Evolutionary conservation across 768 basidiomycete species (phyloP), one percentile per base, ranked within the genome.

Genomic region (Leccinum subgranulosum): DNA sequence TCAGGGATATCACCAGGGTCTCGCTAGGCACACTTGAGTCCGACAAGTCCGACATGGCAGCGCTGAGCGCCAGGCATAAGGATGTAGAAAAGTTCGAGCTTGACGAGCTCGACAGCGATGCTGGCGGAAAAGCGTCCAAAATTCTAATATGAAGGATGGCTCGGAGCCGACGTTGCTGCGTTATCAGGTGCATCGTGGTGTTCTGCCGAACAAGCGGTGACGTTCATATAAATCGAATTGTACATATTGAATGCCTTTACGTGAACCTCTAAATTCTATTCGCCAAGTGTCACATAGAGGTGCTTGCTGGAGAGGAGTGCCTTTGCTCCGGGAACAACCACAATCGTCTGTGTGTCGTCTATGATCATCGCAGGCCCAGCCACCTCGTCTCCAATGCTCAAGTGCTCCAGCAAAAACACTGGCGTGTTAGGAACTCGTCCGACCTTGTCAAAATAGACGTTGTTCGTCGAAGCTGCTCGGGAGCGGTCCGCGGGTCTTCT

Each of bases 331-430:
- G 92, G 89, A 21, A 93, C 84, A 4, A 98, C 73, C 31, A 98
- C 88, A 59, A 98, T 92, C 23, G 95, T 97, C 76, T 97, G 96
- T 21, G 95, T 98, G 63, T 92, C 79, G 72, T 98, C 95, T 65
- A 97, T 91, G 59, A 98, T 88, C 83, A 98, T 88, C 34, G 94
- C 92, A 9, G 96, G 94, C 8, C 95, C 96, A 46, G 81, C 73
- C 27, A 96, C 76, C 41, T 78, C 75, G 56, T 93, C 88, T 3
- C 94, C 94, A 12, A 85, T 75, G 0, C 75, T 76, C 56, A 98
- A 73, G 14, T 76, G 74, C 45, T 83, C 83, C 59, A 98, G 74
- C 64, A 86, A 66, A 70, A 80, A 96, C 25, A 98, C 88, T 0
- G 94, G 94, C 0, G 90, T 91, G 59, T 90, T 80, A 39, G 83